Percentiles rank a stretch among this genome's conserved stretches.
phyloP scores from a whole-genome alignment of 495 filamentous ascomycete species.

The Penicillium mononematosum region DNA sequence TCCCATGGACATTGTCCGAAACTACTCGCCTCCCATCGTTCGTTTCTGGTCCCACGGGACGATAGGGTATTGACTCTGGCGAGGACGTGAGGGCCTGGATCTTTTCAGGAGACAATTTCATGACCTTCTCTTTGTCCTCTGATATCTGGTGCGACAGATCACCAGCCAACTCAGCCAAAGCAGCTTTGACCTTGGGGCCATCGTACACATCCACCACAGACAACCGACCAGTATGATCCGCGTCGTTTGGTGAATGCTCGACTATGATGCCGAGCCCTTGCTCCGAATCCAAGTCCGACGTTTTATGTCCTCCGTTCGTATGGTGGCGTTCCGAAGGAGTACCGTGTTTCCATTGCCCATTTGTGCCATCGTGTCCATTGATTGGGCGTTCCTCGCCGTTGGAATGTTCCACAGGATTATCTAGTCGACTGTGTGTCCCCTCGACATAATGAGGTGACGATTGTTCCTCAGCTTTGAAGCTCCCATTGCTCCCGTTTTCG shows the following conservation, averaged over 20 bases:
- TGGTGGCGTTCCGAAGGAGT: not conserved
- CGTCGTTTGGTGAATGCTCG: constrained; percentile 13
- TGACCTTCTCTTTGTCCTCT: constrained; percentile 42
- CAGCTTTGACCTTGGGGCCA: constrained; percentile 21
- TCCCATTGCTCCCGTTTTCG: constrained; percentile 1
- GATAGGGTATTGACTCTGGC: constrained; percentile 51
- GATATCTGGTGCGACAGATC: constrained; percentile 14
- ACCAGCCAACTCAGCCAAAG: constrained; percentile 22
- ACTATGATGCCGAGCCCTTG: constrained; percentile 29
- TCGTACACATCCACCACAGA: constrained; percentile 24
- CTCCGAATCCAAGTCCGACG: constrained; percentile 1
- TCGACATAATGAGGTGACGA: no score
- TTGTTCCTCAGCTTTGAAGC: not conserved
- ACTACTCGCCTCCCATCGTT: constrained; percentile 27
- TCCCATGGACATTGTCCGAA: constrained; percentile 23
- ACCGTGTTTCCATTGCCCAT: not conserved
- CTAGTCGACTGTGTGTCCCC: not conserved
- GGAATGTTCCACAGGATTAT: not conserved
- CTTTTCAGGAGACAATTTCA: constrained; percentile 52
- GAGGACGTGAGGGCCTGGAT: constrained; percentile 57
- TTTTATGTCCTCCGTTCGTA: not conserved
- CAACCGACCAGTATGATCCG: constrained; percentile 5
- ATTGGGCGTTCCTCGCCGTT: not conserved
- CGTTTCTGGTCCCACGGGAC: constrained; percentile 26
- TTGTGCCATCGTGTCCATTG: not conserved